Evolutionary conservation across 2,329 filamentous ascomycete species (phyloP).

Genomic region (Colletotrichum endophyticum): DNA sequence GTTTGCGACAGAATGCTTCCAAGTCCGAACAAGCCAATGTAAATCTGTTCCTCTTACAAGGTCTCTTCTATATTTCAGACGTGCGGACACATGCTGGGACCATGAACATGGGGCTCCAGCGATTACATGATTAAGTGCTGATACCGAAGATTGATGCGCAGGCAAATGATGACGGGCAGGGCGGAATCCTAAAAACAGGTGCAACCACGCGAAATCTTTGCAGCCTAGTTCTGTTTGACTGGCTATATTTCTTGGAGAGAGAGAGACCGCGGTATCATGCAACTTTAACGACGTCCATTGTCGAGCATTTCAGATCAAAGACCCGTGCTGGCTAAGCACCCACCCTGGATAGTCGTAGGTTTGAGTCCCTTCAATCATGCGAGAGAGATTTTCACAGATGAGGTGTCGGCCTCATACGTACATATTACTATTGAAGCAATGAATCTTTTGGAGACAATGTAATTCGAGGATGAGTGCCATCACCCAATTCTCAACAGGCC

Average conservation of each 20-base stretch:
- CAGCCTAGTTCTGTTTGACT: not conserved
- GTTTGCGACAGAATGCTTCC: not conserved
- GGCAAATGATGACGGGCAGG: not conserved
- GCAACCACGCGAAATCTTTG: not conserved
- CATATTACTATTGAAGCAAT: not conserved
- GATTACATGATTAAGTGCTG: fast-evolving
- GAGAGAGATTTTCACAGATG: not conserved
- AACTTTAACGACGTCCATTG: not conserved
- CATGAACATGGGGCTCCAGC: fast-evolving
- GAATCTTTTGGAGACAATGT: fast-evolving
- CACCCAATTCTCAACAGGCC: not conserved
- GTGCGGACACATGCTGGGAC: not conserved
- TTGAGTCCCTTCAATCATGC: not conserved
- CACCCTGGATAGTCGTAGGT: not conserved
- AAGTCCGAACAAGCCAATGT: not conserved
- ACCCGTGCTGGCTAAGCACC: not conserved
- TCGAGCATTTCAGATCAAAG: not conserved
- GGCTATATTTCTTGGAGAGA: not conserved
- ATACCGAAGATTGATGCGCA: not conserved
- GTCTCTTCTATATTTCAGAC: not conserved
- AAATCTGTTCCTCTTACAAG: not conserved
- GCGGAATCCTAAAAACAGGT: not conserved
- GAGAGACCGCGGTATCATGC: not conserved
- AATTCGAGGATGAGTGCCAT: not conserved
- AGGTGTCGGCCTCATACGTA: not conserved